phyloP scores from a whole-genome alignment of 116 monocot species.

The Thalassia testudinum region DNA sequence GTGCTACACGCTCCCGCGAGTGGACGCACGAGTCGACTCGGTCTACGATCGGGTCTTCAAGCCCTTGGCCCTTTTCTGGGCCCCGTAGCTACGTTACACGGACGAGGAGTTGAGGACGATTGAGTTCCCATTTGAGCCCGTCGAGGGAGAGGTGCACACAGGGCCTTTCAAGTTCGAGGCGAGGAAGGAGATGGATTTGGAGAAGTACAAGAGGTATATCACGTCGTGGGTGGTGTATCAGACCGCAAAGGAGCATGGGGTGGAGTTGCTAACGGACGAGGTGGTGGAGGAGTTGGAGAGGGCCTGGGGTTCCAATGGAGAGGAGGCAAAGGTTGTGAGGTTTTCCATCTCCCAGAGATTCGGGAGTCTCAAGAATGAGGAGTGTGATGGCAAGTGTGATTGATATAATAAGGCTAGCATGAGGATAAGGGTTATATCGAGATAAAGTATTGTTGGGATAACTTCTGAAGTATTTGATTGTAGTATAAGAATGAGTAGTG shows the following conservation, averaged over 20 bases:
- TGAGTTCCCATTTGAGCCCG: conserved; percentile 62
- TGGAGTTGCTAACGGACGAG: conserved; percentile 49
- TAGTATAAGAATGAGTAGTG: too few relatives aligned
- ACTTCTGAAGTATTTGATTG: too few relatives aligned
- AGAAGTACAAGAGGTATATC: conserved; percentile 29
- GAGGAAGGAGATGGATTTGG: conserved; percentile 33
- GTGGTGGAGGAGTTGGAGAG: conserved; percentile 26
- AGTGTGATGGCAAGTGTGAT: too few relatives aligned
- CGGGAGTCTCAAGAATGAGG: too few relatives aligned
- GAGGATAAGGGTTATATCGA: too few relatives aligned
- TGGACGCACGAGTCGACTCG: conserved; percentile 28
- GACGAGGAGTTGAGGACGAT: conserved; percentile 42
- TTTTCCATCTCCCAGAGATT: conserved; percentile 54
- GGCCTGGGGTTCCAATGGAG: conserved; percentile 39
- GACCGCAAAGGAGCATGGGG: conserved; percentile 53
- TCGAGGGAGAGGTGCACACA: conserved; percentile 43
- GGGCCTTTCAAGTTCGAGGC: conserved; percentile 57
- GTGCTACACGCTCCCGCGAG: conserved; percentile 51
- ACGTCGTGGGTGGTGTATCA: conserved; percentile 80
- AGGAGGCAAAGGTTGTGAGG: conserved; percentile 18
- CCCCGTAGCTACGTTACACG: conserved; percentile 22
- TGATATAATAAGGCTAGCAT: too few relatives aligned
- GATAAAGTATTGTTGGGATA: too few relatives aligned
- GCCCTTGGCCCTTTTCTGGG: conserved; percentile 37
- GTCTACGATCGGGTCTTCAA: conserved; percentile 16